phyloP scores from a whole-genome alignment of 352 stramenopile genomes.

The Globisporangium abappressorium region DNA sequence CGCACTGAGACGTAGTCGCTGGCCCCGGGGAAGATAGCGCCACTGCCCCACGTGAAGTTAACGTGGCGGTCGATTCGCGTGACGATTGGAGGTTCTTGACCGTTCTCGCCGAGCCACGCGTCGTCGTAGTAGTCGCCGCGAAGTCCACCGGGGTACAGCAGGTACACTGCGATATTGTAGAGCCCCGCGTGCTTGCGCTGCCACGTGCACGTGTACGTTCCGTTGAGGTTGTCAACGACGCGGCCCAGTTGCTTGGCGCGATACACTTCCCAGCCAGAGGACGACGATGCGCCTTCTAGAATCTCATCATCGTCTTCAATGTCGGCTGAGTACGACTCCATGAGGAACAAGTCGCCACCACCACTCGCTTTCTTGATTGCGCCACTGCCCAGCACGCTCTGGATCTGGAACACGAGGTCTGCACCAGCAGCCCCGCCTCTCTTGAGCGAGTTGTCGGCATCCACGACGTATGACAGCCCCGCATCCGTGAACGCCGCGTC shows the following conservation, averaged over 20 bases:
- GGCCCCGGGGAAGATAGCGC: slow-evolving; percentile 40
- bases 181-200: slow-evolving; percentile 35
- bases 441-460: slow-evolving; percentile 22
- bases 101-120: slow-evolving; percentile 43
- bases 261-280: slow-evolving; percentile 14
- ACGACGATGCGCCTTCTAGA: neutral
- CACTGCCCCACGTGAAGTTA: slow-evolving; percentile 72
- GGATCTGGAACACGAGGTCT: slow-evolving; percentile 46
- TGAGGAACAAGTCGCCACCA: slow-evolving; percentile 27
- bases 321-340: slow-evolving; percentile 39
- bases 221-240: slow-evolving; percentile 29
- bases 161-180: slow-evolving; percentile 52
- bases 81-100: slow-evolving; percentile 17
- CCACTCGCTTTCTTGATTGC: slow-evolving; percentile 14
- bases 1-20: slow-evolving; percentile 58
- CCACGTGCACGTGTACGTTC: slow-evolving; percentile 51
- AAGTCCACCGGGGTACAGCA: slow-evolving; percentile 58
- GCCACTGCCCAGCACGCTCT: slow-evolving; percentile 49
- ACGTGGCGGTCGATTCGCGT: slow-evolving; percentile 59
- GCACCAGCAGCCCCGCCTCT: slow-evolving; percentile 40
- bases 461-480: slow-evolving; percentile 34
- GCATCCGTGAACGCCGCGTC: slow-evolving; percentile 40
- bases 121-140: slow-evolving; percentile 66
- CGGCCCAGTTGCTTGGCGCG: slow-evolving; percentile 20
- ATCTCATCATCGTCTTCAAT: slow-evolving; percentile 13